Base-by-base conservation (phyloP, 441 rosid genomes). In the Gossypium trilobum region DNA sequence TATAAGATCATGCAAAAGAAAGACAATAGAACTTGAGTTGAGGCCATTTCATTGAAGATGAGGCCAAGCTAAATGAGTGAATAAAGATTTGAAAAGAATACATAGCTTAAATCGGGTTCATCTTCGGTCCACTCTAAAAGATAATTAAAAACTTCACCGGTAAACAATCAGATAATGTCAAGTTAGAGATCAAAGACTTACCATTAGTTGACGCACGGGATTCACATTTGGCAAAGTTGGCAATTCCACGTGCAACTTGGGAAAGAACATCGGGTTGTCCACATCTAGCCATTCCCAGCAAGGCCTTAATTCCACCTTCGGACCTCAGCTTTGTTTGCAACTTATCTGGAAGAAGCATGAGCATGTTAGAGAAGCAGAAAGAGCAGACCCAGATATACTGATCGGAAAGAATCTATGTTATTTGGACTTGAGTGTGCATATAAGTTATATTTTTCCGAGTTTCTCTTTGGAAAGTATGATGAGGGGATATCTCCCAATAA, bases 191-290 rank as follows among this genome's bases (percentile, higher is more conserved):
- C 50, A 17, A 80, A 23, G 51, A 52, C 72, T 69, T 74, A 91
- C 98, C 99, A 83, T 89, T 95, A 55, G 86, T 78, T 73, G 91
- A 78, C 68, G 89, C 89, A 74, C 95, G 87, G 14, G 99, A 95
- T 83, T 95, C 99, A 25, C 99, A 95, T 82, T 95, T 95, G 56
- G 98, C 99, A 72, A 95, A 95, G 75, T 95, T 95, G 7, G 99
- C 99, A 68, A 95, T 87, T 69, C 99, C 99, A 9, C 99, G 89
- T 46, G 99, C 99, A 76, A 95, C 93, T 85, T 95, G 99, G 23
- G 99, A 90, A 66, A 95, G 97, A 71, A 95, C 99, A 78, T 95
- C 99, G 0, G 92, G 91, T 82, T 92, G 98, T 54, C 92, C 97
- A 69, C 99, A 95, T 73, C 96, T 87, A 75, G 91, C 98, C 95